A percentile compares a stretch with the other conserved stretches of the same genome.
These are phyloP conservation scores for Inonotus hispidus DNA, from an alignment of 1,284 basidiomycete genomes.

Conservation along the genomic window DNA sequence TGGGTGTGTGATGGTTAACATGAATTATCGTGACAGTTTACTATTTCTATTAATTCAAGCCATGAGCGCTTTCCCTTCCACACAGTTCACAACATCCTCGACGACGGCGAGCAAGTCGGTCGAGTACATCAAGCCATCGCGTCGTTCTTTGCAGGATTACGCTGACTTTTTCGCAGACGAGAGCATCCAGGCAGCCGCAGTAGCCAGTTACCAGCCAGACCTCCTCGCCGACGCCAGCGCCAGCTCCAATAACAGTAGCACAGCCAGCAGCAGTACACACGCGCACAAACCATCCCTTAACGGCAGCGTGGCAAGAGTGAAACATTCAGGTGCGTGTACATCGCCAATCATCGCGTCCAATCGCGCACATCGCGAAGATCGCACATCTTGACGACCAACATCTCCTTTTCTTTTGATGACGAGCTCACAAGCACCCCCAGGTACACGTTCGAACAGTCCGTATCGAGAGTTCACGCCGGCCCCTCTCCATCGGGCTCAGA, in stretches of 20 bases:
- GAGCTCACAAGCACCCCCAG: background rate
- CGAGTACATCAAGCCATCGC: slow-evolving; percentile 66
- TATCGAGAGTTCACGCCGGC: slow-evolving; percentile 9
- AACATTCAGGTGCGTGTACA: background rate
- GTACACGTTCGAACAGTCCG: slow-evolving; percentile 14
- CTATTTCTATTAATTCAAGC: no score
- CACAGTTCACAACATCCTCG: background rate
- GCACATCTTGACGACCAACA: background rate
- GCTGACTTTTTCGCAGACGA: slow-evolving; percentile 61
- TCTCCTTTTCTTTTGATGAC: slow-evolving; percentile 23
- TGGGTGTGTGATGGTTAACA: no score
- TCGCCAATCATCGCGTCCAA: slow-evolving; percentile 2
- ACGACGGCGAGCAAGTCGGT: slow-evolving; percentile 36
- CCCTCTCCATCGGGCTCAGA: slow-evolving; percentile 17
- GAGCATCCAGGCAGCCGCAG: slow-evolving; percentile 44
- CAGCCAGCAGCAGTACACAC: background rate
- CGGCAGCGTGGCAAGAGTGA: background rate
- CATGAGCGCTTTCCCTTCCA: background rate
- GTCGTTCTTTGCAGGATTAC: slow-evolving; percentile 63
- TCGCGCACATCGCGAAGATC: slow-evolving; percentile 7
- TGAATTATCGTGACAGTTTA: no score
- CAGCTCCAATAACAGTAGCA: slow-evolving; percentile 25
- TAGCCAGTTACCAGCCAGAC: slow-evolving; percentile 46
- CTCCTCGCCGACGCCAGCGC: slow-evolving; percentile 49
- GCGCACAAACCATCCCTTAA: background rate